Percentiles rank a stretch among this genome's conserved stretches.
Evolutionary conservation across 2,329 filamentous ascomycete species (phyloP).

Genomic region (Hypoxylon sp.): DNA sequence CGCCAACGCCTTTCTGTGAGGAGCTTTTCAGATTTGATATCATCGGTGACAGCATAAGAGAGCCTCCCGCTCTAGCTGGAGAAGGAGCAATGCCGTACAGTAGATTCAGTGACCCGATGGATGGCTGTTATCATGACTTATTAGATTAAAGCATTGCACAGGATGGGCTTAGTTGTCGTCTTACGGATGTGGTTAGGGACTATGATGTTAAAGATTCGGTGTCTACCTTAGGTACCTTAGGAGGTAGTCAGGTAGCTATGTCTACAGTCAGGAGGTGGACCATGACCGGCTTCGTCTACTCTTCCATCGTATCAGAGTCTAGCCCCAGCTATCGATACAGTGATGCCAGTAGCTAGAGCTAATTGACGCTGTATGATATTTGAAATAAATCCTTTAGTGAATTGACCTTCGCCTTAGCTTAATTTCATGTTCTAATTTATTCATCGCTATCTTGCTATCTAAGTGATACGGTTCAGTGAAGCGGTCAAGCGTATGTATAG

Average conservation of each 20-base stretch:
- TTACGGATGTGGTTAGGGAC: not conserved
- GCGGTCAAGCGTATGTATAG: not conserved
- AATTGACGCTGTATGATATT: not conserved
- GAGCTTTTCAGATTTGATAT: not conserved
- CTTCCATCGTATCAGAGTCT: not conserved
- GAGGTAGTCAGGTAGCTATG: not conserved
- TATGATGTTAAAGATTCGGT: not conserved
- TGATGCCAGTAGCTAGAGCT: not conserved
- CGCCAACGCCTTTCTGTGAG: not conserved
- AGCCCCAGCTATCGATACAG: not conserved
- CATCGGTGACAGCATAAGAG: not conserved
- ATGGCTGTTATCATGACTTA: too few relatives aligned
- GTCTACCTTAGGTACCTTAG: not conserved
- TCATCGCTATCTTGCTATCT: not conserved
- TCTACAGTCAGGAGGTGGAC: not conserved
- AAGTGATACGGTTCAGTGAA: not conserved
- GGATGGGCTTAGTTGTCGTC: not conserved
- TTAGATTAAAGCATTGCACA: not conserved
- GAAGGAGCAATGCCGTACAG: not conserved
- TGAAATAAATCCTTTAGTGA: not conserved
- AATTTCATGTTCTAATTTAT: not conserved
- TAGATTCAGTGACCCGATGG: not conserved
- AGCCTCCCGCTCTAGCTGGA: not conserved
- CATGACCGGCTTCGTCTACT: not conserved
- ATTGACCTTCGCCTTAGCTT: not conserved